Conservation (phyloP, 257 asterid genomes). For the Solanum corneliomulleri region DNA sequence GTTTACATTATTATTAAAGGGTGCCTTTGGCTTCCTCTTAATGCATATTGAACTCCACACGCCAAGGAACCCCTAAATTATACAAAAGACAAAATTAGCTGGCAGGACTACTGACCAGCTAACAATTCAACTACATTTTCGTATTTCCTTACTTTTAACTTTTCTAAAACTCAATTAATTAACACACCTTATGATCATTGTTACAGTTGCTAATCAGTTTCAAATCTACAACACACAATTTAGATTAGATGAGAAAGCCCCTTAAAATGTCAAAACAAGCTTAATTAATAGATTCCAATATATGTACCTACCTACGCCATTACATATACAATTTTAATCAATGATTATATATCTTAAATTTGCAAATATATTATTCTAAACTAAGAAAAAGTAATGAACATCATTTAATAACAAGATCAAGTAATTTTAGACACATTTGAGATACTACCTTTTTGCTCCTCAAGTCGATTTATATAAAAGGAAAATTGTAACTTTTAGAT, state of each 20-base stretch:
- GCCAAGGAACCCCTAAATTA: constrained; percentile 22
- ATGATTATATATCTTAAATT: not conserved
- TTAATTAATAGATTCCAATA: not conserved
- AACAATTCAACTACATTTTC: constrained; percentile 5
- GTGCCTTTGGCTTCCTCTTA: constrained; percentile 10
- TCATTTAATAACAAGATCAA: not conserved
- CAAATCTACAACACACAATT: not conserved
- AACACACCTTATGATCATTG: not conserved
- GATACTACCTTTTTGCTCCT: not conserved
- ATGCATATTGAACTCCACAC: constrained; percentile 20
- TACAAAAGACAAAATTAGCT: constrained; percentile 4
- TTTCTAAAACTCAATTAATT: not conserved
- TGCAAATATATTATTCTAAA: not conserved
- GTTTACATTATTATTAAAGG: constrained; percentile 8
- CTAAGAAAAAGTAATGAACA: not conserved
- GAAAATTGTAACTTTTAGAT: not conserved
- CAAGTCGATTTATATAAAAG: not conserved
- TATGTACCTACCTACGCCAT: not conserved
- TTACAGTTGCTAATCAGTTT: not conserved
- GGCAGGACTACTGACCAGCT: constrained; percentile 15
- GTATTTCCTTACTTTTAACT: not conserved
- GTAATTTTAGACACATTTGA: not conserved
- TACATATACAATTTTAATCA: not conserved
- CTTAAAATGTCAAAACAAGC: not conserved
- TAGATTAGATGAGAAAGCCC: not conserved